Percentiles rank a stretch among this genome's conserved stretches.
Evolutionary conservation across 345 rosid species (phyloP).

Genomic region (Syzygium grande): DNA sequence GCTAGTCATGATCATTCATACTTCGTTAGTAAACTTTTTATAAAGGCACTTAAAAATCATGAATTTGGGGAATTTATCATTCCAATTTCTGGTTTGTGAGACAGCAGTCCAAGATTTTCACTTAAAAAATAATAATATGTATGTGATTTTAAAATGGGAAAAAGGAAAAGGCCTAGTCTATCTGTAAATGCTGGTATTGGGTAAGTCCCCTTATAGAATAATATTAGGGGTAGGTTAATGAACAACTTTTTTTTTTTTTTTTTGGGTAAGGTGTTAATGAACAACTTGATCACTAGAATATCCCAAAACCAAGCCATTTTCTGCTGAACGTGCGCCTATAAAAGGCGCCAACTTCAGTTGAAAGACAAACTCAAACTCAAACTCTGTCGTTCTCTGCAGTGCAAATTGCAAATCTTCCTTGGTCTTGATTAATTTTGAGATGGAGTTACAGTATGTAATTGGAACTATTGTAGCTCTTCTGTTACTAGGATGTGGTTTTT

Average conservation of each 20-base stretch:
- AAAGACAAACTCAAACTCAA: neutral
- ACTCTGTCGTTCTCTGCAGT: neutral
- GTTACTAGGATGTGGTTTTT: neutral
- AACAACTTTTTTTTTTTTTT: no score
- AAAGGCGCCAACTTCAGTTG: neutral
- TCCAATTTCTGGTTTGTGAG: neutral
- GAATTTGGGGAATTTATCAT: neutral
- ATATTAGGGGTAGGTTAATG: neutral
- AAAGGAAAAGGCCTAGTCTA: neutral
- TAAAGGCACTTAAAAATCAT: neutral
- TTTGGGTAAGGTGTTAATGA: no score
- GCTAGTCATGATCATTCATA: neutral
- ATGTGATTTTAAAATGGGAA: neutral
- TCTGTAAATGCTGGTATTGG: neutral
- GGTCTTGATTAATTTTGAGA: neutral
- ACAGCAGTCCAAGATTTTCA: no score
- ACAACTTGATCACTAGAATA: neutral
- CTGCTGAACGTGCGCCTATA: neutral
- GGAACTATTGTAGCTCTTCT: neutral
- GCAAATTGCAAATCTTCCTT: neutral
- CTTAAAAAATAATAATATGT: no score
- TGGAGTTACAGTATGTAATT: neutral
- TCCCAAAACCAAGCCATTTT: neutral
- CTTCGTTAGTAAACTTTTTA: neutral
- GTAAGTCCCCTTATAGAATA: neutral